Percentiles rank a stretch among this genome's conserved stretches.
Conservation (phyloP, 306 rosid genomes). For the Vicia faba region DNA sequence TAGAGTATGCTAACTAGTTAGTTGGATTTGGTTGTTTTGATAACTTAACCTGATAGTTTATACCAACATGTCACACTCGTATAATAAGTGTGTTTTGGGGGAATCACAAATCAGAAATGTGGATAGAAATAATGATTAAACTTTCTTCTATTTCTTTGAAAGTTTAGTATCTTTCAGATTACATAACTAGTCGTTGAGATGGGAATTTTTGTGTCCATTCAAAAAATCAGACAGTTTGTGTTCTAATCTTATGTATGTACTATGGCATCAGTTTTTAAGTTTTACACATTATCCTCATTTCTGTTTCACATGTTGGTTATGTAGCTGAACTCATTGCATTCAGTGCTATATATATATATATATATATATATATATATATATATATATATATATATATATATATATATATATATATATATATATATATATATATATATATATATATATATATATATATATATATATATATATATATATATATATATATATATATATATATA, state of each 20-base stretch:
- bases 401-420: no score
- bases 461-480: no score
- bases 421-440: no score
- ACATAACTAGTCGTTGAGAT: conserved; percentile 13
- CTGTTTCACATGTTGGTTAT: not conserved
- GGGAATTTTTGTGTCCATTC: not conserved
- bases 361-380: no score
- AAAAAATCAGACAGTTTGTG: not conserved
- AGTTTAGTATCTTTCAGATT: conserved; percentile 22
- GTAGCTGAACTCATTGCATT: not conserved
- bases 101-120: not conserved
- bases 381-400: no score
- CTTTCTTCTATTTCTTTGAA: conserved; percentile 2
- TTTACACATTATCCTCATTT: not conserved
- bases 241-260: not conserved
- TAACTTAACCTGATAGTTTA: not conserved
- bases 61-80: not conserved
- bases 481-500: no score
- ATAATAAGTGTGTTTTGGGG: not conserved
- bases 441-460: no score
- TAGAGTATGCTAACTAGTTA: not conserved
- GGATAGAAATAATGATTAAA: not conserved
- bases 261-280: not conserved
- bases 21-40: not conserved
- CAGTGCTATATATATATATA: no score